A percentile compares a stretch with the other conserved stretches of the same genome.
phyloP scores from a whole-genome alignment of 2,329 filamentous ascomycete genomes.

The Calonectria fujianensis region DNA sequence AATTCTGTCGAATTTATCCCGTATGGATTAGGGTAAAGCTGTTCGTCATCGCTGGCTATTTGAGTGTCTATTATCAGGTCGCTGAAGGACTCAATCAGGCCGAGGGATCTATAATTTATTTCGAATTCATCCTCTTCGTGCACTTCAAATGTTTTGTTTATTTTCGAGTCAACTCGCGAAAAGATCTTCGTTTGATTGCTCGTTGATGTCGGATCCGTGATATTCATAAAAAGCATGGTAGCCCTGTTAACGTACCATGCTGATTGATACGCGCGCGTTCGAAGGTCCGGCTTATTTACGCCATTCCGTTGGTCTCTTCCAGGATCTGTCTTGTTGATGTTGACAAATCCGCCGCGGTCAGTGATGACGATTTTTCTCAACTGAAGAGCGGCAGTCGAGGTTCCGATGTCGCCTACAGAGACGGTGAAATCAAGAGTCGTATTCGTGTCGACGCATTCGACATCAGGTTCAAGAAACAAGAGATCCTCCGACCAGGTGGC shows the following conservation, averaged over 20 bases:
- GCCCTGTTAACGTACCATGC: constrained; percentile 65
- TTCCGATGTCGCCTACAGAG: constrained; percentile 20
- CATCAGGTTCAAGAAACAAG: constrained; percentile 67
- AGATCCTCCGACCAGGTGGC: constrained; percentile 68
- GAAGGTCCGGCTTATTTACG: constrained; percentile 60
- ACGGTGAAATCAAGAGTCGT: constrained; percentile 64
- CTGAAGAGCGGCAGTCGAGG: constrained; percentile 14
- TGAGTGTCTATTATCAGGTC: background rate
- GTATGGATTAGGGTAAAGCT: background rate
- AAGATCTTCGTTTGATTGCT: constrained; percentile 26
- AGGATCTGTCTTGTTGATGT: constrained; percentile 61
- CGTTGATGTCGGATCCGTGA: constrained; percentile 55
- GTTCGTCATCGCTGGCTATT: background rate
- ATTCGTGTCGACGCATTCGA: constrained; percentile 65
- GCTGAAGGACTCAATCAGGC: background rate
- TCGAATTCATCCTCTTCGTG: constrained; percentile 15
- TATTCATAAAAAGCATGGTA: constrained; percentile 63
- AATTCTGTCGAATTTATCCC: background rate
- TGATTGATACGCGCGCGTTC: constrained; percentile 63
- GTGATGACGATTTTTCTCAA: constrained; percentile 57
- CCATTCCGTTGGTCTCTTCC: constrained; percentile 54
- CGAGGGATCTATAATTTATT: background rate
- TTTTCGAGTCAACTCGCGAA: constrained; percentile 39
- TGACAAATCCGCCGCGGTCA: constrained; percentile 65
- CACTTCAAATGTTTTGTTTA: constrained; percentile 35